Conservation (phyloP, 257 asterid genomes). For the Nicotiana paniculata region DNA sequence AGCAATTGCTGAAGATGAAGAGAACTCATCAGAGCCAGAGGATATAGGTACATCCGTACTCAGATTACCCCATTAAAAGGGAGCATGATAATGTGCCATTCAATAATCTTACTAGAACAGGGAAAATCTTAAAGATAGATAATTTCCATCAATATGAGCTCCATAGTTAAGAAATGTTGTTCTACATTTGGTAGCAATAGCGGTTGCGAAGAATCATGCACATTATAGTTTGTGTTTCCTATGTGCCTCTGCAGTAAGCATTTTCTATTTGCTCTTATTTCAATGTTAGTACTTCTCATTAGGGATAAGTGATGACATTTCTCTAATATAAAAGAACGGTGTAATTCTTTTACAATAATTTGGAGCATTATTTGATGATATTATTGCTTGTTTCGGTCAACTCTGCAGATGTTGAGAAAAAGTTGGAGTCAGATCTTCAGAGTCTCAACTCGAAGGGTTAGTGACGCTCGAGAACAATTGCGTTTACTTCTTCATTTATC, state of each 20-base stretch:
- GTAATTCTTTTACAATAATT: neutral
- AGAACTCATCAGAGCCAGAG: constrained; percentile 61
- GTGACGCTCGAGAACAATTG: constrained; percentile 8
- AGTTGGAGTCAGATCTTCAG: constrained; percentile 63
- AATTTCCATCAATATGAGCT: neutral
- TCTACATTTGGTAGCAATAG: neutral
- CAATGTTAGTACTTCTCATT: neutral
- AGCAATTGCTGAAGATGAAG: constrained; percentile 50
- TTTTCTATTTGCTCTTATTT: neutral
- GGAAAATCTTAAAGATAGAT: neutral
- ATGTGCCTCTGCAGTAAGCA: neutral
- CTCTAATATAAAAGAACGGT: neutral
- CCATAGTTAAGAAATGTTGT: neutral
- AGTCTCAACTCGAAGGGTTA: constrained; percentile 65
- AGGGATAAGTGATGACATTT: neutral
- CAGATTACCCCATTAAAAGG: neutral
- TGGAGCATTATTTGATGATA: neutral
- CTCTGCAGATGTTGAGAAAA: constrained; percentile 42
- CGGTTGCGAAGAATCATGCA: neutral
- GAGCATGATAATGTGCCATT: neutral
- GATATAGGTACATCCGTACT: constrained; percentile 50
- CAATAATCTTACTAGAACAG: neutral
- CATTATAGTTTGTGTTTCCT: neutral
- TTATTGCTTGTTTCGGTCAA: constrained; percentile 33
- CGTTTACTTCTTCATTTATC: neutral